A percentile compares a stretch with the other conserved stretches of the same genome.
phyloP scores from a whole-genome alignment of 2,329 filamentous ascomycete species.

The Aspergillus hortae region DNA sequence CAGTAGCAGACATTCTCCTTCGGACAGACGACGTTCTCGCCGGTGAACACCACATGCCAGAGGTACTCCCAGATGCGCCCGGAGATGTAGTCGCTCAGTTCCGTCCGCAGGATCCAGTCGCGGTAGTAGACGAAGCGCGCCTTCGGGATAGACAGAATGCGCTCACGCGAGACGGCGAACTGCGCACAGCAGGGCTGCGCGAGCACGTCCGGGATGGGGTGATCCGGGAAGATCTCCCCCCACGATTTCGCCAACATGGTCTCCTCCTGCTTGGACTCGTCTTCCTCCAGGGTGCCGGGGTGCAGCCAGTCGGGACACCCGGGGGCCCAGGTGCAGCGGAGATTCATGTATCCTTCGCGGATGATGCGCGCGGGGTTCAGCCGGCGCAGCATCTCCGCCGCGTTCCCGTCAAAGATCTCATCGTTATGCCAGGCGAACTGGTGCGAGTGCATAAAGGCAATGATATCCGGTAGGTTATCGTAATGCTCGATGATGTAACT shows the following conservation, averaged over 20 bases:
- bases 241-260: slow-evolving; percentile 44
- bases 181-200: slow-evolving; percentile 63
- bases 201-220: slow-evolving; percentile 47
- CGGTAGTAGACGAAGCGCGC: slow-evolving; percentile 55
- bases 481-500: slow-evolving; percentile 63
- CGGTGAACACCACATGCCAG: slow-evolving; percentile 62
- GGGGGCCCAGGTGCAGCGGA: slow-evolving; percentile 56
- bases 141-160: slow-evolving; percentile 52
- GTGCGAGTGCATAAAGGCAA: slow-evolving; percentile 60
- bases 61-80: slow-evolving; percentile 62
- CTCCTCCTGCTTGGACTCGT: slow-evolving; percentile 47
- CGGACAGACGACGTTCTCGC: slow-evolving; percentile 42
- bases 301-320: slow-evolving; percentile 60
- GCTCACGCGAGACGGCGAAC: slow-evolving; percentile 58
- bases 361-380: slow-evolving; percentile 52
- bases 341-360: slow-evolving; percentile 56
- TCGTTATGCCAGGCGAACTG: slow-evolving; percentile 60
- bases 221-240: slow-evolving; percentile 46
- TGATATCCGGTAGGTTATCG: slow-evolving; percentile 54
- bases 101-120: slow-evolving; percentile 59
- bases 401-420: slow-evolving; percentile 49
- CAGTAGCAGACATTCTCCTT: slow-evolving; percentile 59
- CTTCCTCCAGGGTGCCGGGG: slow-evolving; percentile 37
- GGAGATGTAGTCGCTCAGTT: slow-evolving; percentile 53
- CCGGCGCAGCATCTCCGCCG: slow-evolving; percentile 48